Percentiles rank a stretch among this genome's conserved stretches.
Conservation (phyloP, 208 protist genomes). For the Trypanosoma scelopori region DNA sequence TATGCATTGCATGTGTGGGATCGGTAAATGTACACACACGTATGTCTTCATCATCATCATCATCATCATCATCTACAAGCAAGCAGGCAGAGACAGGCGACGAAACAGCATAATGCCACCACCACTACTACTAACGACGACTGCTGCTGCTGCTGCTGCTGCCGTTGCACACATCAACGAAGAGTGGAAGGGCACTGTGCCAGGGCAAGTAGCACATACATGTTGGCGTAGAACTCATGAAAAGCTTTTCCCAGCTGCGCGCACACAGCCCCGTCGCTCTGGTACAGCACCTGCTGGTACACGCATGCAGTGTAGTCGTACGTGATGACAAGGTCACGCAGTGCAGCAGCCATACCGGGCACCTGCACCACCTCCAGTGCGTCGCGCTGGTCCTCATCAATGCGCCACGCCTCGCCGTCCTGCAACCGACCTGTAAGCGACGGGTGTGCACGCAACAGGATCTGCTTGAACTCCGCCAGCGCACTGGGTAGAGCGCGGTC, state of each 20-base stretch:
- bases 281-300: conserved; percentile 2
- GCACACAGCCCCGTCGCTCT: conserved; percentile 2
- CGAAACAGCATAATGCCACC: too few species aligned
- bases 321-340: conserved; percentile 31
- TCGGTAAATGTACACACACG: too few species aligned
- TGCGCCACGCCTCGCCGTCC: conserved; percentile 29
- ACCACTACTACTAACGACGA: neutral
- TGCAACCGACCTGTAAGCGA: conserved; percentile 9
- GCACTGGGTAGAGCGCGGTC: conserved; percentile 17
- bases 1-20: too few species aligned
- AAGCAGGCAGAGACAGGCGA: too few species aligned
- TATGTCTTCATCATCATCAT: too few species aligned
- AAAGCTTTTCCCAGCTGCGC: conserved; percentile 16
- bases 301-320: conserved; percentile 33
- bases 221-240: conserved; percentile 38
- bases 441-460: conserved; percentile 24
- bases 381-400: conserved; percentile 25
- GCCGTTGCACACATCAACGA: neutral
- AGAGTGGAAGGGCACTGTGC: conserved; percentile 23
- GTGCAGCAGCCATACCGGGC: conserved; percentile 23
- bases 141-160: too few species aligned
- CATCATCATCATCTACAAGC: too few species aligned
- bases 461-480: conserved; percentile 28
- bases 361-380: conserved; percentile 28
- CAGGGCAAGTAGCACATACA: conserved; percentile 35